Base-by-base conservation (phyloP, 345 rosid genomes). In the Capsella bursapastoris region DNA sequence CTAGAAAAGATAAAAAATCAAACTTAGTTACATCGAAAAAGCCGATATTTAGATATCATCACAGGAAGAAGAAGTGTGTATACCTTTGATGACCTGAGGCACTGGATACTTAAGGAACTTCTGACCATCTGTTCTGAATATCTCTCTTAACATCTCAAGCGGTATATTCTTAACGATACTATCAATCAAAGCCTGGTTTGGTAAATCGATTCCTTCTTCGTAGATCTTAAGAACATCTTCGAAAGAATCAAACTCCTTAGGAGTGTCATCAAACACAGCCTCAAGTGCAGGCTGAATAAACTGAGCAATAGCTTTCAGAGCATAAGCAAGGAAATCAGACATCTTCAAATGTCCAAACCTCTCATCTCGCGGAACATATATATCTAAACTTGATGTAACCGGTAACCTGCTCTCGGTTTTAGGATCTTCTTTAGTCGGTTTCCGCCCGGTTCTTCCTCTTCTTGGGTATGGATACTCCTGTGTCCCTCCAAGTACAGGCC, bases 281-380 rank as follows among this genome's bases (percentile, higher is more conserved):
- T 83, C 84, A 18, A 88, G 77, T 1, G 79, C 88, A 3, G 93
- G 96, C 74, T 72, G 74, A 49, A 84, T 55, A 55, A 84, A 31
- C 34, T 88, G 93, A 73, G 76, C 85, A 0, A 89, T 52, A 0
- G 90, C 75, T 80, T 87, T 86, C 18, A 89, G 61, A 50, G 84
- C 86, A 71, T 82, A 81, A 6, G 79, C 86, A 3, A 91, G 81
- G 58, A 89, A 86, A 56, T 86, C 88, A n/a, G 89, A 75, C 84
- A 84, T 72, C 84, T 92, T 92, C 76, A 85, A 47, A 56, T 83
- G 92, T 62, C 92, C 84, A 70, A 90, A 92, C 55, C 86, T 80
- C 77, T 92, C 98, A 37, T 92, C 98, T 71, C 96, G 75, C 0
- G 98, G 98, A n/a, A 92, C 90, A 50, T 92, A 87, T 40, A 87